Conservation (phyloP, 1,284 basidiomycete genomes). For the Ganoderma leucocontextum region DNA sequence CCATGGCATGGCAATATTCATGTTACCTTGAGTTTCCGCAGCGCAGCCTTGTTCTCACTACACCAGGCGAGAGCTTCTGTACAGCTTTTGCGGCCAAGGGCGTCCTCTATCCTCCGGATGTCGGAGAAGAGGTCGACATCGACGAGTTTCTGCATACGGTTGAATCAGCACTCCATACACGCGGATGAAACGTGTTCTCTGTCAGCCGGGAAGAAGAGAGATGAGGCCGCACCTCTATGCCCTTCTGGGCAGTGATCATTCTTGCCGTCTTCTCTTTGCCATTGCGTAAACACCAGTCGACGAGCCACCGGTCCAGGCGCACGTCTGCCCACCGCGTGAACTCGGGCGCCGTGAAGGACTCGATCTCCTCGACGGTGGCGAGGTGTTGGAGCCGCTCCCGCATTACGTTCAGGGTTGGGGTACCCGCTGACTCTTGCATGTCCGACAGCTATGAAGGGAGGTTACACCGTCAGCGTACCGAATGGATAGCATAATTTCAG, state of each 20-base stretch:
- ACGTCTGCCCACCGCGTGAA: conserved; percentile 82
- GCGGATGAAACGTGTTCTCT: conserved; percentile 8
- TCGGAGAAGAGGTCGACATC: conserved; percentile 94
- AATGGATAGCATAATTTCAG: not conserved
- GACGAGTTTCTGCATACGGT: conserved; percentile 69
- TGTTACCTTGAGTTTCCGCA: conserved; percentile 88
- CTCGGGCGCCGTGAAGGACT: conserved; percentile 59
- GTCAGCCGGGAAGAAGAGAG: conserved; percentile 2
- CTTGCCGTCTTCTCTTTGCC: conserved; percentile 77
- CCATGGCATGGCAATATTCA: not conserved
- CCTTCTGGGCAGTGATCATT: conserved; percentile 72
- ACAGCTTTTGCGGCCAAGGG: conserved; percentile 80
- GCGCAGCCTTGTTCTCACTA: conserved; percentile 91
- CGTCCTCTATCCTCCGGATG: conserved; percentile 85
- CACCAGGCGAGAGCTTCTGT: conserved; percentile 94
- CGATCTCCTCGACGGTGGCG: conserved; percentile 63
- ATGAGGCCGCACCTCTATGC: conserved; percentile 68
- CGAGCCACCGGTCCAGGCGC: conserved; percentile 88
- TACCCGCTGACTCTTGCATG: conserved; percentile 69
- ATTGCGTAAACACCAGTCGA: conserved; percentile 88
- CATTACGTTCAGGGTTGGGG: conserved; percentile 75
- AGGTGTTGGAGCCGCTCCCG: conserved; percentile 78
- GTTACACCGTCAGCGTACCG: conserved; percentile 13
- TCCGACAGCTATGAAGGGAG: conserved; percentile 64
- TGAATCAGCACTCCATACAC: not conserved